Evolutionary conservation across 2,329 filamentous ascomycete genomes (phyloP).

Genomic region (Hymenotorrendiella dingleyae): DNA sequence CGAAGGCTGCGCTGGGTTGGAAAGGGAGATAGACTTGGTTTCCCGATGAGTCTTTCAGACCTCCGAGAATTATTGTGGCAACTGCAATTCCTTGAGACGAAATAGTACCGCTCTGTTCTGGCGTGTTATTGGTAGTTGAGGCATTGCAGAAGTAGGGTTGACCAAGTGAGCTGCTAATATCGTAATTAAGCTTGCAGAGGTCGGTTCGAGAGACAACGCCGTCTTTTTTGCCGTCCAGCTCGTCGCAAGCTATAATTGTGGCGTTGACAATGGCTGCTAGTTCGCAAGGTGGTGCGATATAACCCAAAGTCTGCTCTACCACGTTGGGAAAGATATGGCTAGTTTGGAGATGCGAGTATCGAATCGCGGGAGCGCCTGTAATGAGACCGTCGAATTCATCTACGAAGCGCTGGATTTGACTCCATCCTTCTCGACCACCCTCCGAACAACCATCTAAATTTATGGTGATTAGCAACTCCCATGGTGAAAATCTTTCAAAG

Average conservation of each 20-base stretch:
- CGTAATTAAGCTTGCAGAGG: slow-evolving; percentile 6
- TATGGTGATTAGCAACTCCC: too few relatives aligned
- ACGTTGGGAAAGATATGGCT: slow-evolving; percentile 35
- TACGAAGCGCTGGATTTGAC: slow-evolving; percentile 35
- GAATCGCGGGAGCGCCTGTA: slow-evolving; percentile 41
- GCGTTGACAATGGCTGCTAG: slow-evolving; percentile 46
- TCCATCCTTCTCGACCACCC: slow-evolving; percentile 44
- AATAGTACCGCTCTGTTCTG: slow-evolving; percentile 16
- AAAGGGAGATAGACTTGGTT: slow-evolving; percentile 33
- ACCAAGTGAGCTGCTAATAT: slow-evolving; percentile 40
- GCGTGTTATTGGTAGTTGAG: slow-evolving; percentile 8
- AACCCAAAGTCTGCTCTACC: slow-evolving; percentile 36
- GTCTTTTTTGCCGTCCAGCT: slow-evolving; percentile 48
- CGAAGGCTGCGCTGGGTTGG: slow-evolving; percentile 27
- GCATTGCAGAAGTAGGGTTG: slow-evolving; percentile 38
- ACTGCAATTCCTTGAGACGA: slow-evolving; percentile 27
- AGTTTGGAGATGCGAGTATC: slow-evolving; percentile 41
- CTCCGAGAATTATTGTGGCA: slow-evolving; percentile 30
- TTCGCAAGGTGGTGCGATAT: slow-evolving; percentile 40
- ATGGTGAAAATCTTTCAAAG: too few relatives aligned
- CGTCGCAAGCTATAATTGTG: slow-evolving; percentile 49
- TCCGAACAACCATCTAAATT: slow-evolving; percentile 45
- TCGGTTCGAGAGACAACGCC: slow-evolving; percentile 42
- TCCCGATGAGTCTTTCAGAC: slow-evolving; percentile 30
- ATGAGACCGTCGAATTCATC: slow-evolving; percentile 40